Percentiles rank a stretch among this genome's conserved stretches.
These are phyloP conservation scores for Dryadomyces quercivorus DNA, from an alignment of 2,329 filamentous ascomycete species.

Conservation along the genomic window DNA sequence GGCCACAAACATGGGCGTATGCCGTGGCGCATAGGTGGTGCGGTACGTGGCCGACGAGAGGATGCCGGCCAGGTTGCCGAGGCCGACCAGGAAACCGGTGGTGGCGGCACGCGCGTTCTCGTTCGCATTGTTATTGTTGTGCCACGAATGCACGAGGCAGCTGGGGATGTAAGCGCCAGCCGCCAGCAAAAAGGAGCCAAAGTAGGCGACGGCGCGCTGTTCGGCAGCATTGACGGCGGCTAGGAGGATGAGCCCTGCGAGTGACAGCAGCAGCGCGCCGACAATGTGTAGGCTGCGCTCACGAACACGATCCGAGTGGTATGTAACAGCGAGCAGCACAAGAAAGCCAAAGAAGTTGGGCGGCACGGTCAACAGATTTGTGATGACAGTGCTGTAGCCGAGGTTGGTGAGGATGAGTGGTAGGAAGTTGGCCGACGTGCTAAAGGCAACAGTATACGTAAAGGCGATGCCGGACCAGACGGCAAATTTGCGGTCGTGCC, in stretches of 20 bases:
- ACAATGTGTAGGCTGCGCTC: conserved; percentile 13
- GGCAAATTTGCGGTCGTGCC: conserved; percentile 2
- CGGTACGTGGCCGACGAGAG: conserved; percentile 10
- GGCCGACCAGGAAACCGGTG: conserved; percentile 11
- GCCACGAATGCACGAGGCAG: conserved; percentile 11
- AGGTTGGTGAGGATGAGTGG: conserved; percentile 10
- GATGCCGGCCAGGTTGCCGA: conserved; percentile 15
- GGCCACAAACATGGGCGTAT: conserved; percentile 1
- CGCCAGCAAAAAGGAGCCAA: conserved; percentile 7
- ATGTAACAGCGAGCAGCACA: conserved; percentile 9
- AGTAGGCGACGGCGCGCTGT: conserved; percentile 12
- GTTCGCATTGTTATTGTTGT: conserved; percentile 13
- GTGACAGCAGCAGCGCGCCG: not conserved
- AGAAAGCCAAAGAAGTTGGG: conserved; percentile 11
- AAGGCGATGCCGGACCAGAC: conserved; percentile 7
- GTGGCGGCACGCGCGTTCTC: conserved; percentile 14
- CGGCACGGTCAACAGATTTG: conserved; percentile 13
- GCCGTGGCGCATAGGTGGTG: conserved; percentile 11
- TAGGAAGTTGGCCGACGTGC: conserved; percentile 11
- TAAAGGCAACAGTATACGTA: conserved; percentile 10
- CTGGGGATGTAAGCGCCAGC: conserved; percentile 11
- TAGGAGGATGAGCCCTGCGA: conserved; percentile 7
- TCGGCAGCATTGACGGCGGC: conserved; percentile 8
- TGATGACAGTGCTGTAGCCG: conserved; percentile 10
- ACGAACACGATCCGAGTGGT: conserved; percentile 10